Conservation (phyloP, 805 yeast genomes). For the Saccharomycodes ludwigii region DNA sequence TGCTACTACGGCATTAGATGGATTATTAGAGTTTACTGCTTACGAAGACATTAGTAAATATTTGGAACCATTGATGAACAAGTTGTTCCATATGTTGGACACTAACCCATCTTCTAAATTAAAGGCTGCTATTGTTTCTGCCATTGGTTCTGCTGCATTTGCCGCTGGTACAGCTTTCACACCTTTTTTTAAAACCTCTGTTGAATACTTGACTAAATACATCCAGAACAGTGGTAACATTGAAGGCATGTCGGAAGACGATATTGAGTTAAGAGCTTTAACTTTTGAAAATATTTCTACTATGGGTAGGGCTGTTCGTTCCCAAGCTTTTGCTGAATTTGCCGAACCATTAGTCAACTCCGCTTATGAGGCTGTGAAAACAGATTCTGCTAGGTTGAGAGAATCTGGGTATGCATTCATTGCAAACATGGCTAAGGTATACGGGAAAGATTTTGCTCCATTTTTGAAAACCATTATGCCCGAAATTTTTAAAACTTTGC, state of each 20-base stretch:
- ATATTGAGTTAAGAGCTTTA: slow-evolving; percentile 79
- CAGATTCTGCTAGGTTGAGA: slow-evolving; percentile 75
- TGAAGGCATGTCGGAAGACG: slow-evolving; percentile 78
- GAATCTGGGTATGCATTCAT: slow-evolving; percentile 92
- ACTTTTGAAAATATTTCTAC: slow-evolving; percentile 91
- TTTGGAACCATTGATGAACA: slow-evolving; percentile 81
- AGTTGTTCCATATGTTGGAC: slow-evolving; percentile 72
- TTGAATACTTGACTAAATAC: slow-evolving; percentile 71
- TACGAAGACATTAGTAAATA: slow-evolving; percentile 74
- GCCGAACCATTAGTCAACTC: slow-evolving; percentile 85
- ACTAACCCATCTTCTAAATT: slow-evolving; percentile 59
- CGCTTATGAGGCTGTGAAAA: slow-evolving; percentile 64
- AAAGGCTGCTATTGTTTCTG: slow-evolving; percentile 76
- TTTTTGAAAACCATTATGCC: slow-evolving; percentile 78
- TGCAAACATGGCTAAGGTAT: slow-evolving; percentile 88
- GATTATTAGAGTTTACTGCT: slow-evolving; percentile 82
- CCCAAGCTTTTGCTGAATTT: slow-evolving; percentile 71
- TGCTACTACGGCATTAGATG: slow-evolving; percentile 86
- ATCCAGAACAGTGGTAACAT: slow-evolving; percentile 53
- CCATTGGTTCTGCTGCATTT: slow-evolving; percentile 93
- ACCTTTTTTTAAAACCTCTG: slow-evolving; percentile 77
- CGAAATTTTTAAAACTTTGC: slow-evolving; percentile 67
- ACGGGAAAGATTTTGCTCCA: slow-evolving; percentile 80
- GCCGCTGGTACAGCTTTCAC: slow-evolving; percentile 82
- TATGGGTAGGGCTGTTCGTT: slow-evolving; percentile 94